Evolutionary conservation across 768 basidiomycete species (phyloP), one percentile per base, ranked within the genome.

Genomic region (Pleurotus pulmonarius): DNA sequence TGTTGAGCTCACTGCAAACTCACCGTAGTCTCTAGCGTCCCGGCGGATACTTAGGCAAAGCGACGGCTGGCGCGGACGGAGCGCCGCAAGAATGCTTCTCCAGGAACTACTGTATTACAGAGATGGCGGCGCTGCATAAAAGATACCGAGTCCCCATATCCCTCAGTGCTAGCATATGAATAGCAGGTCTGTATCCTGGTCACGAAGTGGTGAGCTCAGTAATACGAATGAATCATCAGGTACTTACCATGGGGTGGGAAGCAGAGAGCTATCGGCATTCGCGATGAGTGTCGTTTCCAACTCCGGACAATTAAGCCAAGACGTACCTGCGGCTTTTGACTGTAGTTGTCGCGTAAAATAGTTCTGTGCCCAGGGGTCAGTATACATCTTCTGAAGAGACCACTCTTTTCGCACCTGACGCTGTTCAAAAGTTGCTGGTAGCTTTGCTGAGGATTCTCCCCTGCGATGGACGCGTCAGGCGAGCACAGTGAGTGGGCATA

Each of bases 321-420:
- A 34, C 80, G 75, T 54, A 83, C 69, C 73, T 83, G 83, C 2
- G 83, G 83, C 64, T 81, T 84, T 70, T 84, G 83, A 43, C 69
- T 76, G 58, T 83, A 85, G 56, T 78, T 77, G 56, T 65, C 59
- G 18, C 65, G 65, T 39, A 83, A 67, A 60, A 78, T 74, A 20
- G 61, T 65, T 22, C 84, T 73, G 47, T 82, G 47, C 82, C 64
- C 7, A 65, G 70, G 24, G 29, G 6, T 58, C 8, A 24, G 18
- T 15, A n/a, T 3, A 3, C 13, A 43, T 18, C 58, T 16, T 11
- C 43, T 44, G 20, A 15, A 26, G 16, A 20, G 44, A 20, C 2
- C 8, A 25, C 15, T 7, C 25, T 8, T 13, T 12, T 39, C 6
- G 20, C 24, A 58, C 60, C 60, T 58, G 15, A 61, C 49, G 34